Evolutionary conservation across 148 eudicot species (phyloP).

Genomic region (Vaccinium corymbosum): DNA sequence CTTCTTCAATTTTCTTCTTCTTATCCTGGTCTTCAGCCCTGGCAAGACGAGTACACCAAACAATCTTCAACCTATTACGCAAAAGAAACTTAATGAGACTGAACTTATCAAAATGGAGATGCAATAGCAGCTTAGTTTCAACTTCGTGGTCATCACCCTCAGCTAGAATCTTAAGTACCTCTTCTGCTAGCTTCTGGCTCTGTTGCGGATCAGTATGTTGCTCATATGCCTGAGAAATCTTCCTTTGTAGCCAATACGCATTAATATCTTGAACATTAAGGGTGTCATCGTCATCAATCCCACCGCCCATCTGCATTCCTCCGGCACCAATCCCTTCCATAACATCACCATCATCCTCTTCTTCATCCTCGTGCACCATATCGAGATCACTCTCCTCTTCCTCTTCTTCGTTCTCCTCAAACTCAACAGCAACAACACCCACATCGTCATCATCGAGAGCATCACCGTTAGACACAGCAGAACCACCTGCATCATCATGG

Average conservation of each 20-base stretch:
- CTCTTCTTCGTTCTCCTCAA: conserved; percentile 65
- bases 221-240: conserved; percentile 60
- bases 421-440: conserved; percentile 64
- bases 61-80: conserved; percentile 52
- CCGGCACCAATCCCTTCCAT: conserved; percentile 38
- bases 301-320: conserved; percentile 68
- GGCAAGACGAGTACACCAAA: conserved; percentile 68
- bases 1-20: conserved; percentile 55
- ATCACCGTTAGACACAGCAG: conserved; percentile 33
- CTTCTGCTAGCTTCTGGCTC: conserved; percentile 59
- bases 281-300: conserved; percentile 53
- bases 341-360: conserved; percentile 50
- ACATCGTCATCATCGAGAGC: conserved; percentile 48
- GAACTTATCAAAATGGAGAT: conserved; percentile 55
- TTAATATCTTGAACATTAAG: conserved; percentile 64
- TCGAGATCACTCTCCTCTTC: conserved; percentile 62
- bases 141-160: conserved; percentile 66
- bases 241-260: conserved; percentile 71
- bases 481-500: conserved; percentile 43
- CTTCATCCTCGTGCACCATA: conserved; percentile 58
- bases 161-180: conserved; percentile 52
- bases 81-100: conserved; percentile 53
- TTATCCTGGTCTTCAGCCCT: conserved; percentile 61
- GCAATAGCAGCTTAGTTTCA: conserved; percentile 49
- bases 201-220: conserved; percentile 63